Evolutionary conservation across 306 rosid genomes (phyloP), one percentile per base, ranked within the genome.

Genomic region (Gastrolobium villosum): DNA sequence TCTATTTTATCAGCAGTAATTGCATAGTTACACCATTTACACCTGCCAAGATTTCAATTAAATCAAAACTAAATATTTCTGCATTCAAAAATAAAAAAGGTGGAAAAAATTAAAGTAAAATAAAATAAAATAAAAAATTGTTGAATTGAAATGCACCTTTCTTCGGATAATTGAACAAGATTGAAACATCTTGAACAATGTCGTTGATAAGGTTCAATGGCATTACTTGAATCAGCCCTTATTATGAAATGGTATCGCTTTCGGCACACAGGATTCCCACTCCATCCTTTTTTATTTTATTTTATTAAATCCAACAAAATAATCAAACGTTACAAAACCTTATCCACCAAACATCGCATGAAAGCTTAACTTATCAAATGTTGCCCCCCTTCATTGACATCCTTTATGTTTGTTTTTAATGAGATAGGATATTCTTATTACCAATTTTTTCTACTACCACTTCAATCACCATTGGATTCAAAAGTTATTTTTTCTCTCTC

Each of bases 1-100:
- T 87, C 96, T 7, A 85, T 54, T 68, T 84, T 89, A 65, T 84
- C 88, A 15, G 55, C 64, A 0, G 84, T 68, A 26, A 80, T 55
- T 4, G 2, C 31, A 45, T 3, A 7, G 56, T 67, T 72, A 36
- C 87, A 79, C 14, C 79, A 63, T 57, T 74, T 79, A 40, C 87
- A 84, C 70, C 84, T 84, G 62, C 34, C 32, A 55, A 1, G 1
- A 57, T 28, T 54, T 52, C 45, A 52, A 65, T 34, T 11, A 26
- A 15, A 34, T 30, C 39, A 35, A 28, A 0, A 10, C 26, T 7
- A 20, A 3, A 53, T 30, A 4, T 54, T 2, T 28, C 10, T 20
- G 9, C 20, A 15, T 37, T 70, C 3, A 36, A 54, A 55, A 9
- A 62, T 7, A 13, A 13, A 11, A 63, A 1, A 20, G 11, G 43